Evolutionary conservation across 225 moss, liverwort and hornwort species (phyloP), one percentile per base, ranked within the genome.

Genomic region (Sphagnum tenellum): DNA sequence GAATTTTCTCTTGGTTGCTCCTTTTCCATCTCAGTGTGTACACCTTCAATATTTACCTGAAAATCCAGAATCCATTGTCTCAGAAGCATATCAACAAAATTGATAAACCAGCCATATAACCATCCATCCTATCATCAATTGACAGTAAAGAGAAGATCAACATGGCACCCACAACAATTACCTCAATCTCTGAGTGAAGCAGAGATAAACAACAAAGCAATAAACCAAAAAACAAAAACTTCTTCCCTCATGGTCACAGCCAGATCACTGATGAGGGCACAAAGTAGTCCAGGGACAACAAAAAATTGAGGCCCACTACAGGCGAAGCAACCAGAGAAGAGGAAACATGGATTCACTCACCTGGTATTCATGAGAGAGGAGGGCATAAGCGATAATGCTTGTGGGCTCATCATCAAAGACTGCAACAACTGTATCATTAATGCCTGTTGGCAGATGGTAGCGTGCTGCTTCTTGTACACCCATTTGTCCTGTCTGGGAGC

Each of bases 401-500:
- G 91, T 95, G 57, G 89, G 91, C 65, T 95, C 91, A 69, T 95
- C 89, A 71, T 95, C 89, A 60, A 89, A 86, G 10, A 95, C 82
- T 55, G 76, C 84, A 60, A 91, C 82, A 46, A 83, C 68, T 64
- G 82, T 69, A 63, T 85, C 84, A 68, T 78, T 78, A 48, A 86
- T 74, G 12, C 92, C 92, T 57, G 72, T 68, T 55, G 86, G 79
- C 48, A 88, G 82, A 74, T 80, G 80, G 29, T 92, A 67, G 55
- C 88, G 82, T 10, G 86, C 77, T 61, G 78, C 82, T 60, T 89
- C 92, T 55, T 87, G 87, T 70, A 70, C 76, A 63, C 81, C 76
- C 47, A 84, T 54, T 74, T 81, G 86, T 58, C 73, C 81, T 62
- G 83, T 75, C 68, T 79, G 78, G 71, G 86, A 74, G 70, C 82